phyloP scores from a whole-genome alignment of 345 rosid species.

The Cochlearia excelsa region DNA sequence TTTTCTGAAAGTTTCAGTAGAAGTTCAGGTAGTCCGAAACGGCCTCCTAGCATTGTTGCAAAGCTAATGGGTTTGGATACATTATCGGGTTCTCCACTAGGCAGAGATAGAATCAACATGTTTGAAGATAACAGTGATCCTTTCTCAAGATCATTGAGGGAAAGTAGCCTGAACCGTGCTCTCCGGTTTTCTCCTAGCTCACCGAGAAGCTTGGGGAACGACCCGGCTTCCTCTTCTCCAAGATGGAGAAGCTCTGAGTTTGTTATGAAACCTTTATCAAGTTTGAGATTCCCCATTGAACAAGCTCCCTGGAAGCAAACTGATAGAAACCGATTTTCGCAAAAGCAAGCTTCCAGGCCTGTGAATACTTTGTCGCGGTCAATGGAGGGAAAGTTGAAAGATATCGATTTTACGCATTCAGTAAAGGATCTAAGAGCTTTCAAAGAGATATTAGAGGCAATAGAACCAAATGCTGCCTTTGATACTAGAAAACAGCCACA shows the following conservation, averaged over 20 bases:
- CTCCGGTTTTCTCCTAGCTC: constrained; percentile 43
- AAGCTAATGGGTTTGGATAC: constrained; percentile 91
- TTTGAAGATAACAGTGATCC: constrained; percentile 40
- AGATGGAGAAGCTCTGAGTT: constrained; percentile 72
- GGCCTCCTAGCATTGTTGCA: constrained; percentile 76
- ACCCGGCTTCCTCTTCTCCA: constrained; percentile 53
- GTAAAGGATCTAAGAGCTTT: constrained; percentile 78
- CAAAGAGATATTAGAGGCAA: constrained; percentile 74
- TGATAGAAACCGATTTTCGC: constrained; percentile 48
- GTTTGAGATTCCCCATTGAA: constrained; percentile 67
- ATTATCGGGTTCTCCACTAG: constrained; percentile 57
- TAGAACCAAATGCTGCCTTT: constrained; percentile 63
- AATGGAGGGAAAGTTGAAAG: constrained; percentile 64
- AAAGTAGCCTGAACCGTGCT: constrained; percentile 44
- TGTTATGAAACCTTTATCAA: constrained; percentile 70
- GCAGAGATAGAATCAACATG: constrained; percentile 27
- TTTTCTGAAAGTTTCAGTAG: constrained; percentile 40
- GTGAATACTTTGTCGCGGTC: constrained; percentile 42
- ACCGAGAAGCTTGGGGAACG: constrained; percentile 50
- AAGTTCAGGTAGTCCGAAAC: constrained; percentile 44
- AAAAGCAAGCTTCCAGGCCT: constrained; percentile 45
- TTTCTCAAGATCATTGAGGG: constrained; percentile 45
- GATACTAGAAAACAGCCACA: constrained; percentile 57
- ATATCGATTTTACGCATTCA: constrained; percentile 62
- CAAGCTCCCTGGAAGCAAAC: constrained; percentile 86